Evolutionary conservation across 768 basidiomycete species (phyloP), one percentile per base, ranked within the genome.

Genomic region (Termitomyces bulborhizus): DNA sequence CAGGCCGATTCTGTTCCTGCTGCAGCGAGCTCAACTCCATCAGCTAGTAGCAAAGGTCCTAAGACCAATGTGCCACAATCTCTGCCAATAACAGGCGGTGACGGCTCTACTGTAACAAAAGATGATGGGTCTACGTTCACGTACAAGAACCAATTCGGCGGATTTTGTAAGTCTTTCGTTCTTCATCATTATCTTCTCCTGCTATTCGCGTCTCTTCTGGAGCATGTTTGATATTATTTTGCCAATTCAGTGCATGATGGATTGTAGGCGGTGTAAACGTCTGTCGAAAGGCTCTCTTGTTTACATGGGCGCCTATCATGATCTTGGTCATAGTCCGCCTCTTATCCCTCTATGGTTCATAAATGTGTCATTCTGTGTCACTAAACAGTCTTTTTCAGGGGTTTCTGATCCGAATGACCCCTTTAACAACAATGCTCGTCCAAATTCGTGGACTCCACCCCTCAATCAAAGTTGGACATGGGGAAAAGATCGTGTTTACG

Each of bases 361-460:
- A 15, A n/a, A 6, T 47, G 29, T 29, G 43, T 47, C 47, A 53
- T 47, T 40, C 6, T 34, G 43, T 56, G 42, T 59, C 39, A 45
- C 55, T 55, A 16, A 40, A 12, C 47, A 16, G 16, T 26, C 13
- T 46, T 53, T 58, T 49, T 31, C 55, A 87, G 86, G 84, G 86
- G 76, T 80, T 18, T 72, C 68, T 69, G 82, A 90, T 68, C 83
- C 85, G 13, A 75, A 83, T 44, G 75, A 88, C 65, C 88, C 91
- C 6, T 90, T 84, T 74, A 85, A 84, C 70, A 83, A 87, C 66
- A 74, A 78, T 42, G 91, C 92, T 6, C 79, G 75, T 56, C 77
- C 86, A 8, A 90, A 93, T 62, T 82, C 79, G 2, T 94, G 88
- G 85, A 86, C 88, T 6, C 90, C 90, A 1, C 78, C 87, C 6